Conservation (phyloP, 2,329 filamentous ascomycete genomes). For the Ampelomyces quisqualis region DNA sequence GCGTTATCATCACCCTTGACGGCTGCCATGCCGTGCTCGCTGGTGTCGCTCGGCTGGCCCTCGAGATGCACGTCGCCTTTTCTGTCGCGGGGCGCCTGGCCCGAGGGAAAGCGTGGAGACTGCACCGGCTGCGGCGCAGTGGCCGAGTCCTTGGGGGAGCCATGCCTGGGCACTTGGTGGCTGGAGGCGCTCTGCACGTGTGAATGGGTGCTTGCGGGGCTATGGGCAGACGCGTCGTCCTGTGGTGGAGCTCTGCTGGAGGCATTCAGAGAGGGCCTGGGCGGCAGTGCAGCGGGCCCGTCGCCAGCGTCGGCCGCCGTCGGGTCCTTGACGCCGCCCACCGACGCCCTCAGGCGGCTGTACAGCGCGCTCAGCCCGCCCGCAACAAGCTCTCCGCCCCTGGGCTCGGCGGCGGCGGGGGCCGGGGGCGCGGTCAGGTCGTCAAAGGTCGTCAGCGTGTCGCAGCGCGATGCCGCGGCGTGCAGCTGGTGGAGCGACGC, state of each 20-base stretch:
- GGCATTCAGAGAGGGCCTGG: constrained; percentile 30
- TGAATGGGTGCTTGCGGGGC: constrained; percentile 28
- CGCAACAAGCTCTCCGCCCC: constrained; percentile 73
- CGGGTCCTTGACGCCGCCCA: constrained; percentile 66
- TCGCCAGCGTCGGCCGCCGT: constrained; percentile 25
- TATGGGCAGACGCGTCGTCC: constrained; percentile 29
- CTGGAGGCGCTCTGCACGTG: constrained; percentile 21
- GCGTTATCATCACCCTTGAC: constrained; percentile 25
- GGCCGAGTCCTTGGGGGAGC: constrained; percentile 18
- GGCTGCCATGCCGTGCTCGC: constrained; percentile 33
- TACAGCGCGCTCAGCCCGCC: constrained; percentile 89
- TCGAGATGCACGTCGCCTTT: constrained; percentile 27
- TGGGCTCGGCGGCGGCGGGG: constrained; percentile 62
- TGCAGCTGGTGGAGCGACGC: constrained; percentile 77
- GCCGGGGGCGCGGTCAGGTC: constrained; percentile 76
- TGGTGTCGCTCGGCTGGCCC: constrained; percentile 36
- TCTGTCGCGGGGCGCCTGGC: constrained; percentile 20
- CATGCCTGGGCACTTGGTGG: constrained; percentile 21
- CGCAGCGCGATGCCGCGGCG: constrained; percentile 80
- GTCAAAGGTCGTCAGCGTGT: constrained; percentile 87
- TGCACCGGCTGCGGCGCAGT: constrained; percentile 12
- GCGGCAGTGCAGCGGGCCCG: constrained; percentile 28
- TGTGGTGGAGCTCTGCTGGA: constrained; percentile 26
- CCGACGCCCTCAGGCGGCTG: constrained; percentile 77
- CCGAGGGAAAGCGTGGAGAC: constrained; percentile 22